Percentiles rank a stretch among this genome's conserved stretches.
Evolutionary conservation across 2,329 filamentous ascomycete species (phyloP).

Genomic region (Hymenoscyphus linearis): DNA sequence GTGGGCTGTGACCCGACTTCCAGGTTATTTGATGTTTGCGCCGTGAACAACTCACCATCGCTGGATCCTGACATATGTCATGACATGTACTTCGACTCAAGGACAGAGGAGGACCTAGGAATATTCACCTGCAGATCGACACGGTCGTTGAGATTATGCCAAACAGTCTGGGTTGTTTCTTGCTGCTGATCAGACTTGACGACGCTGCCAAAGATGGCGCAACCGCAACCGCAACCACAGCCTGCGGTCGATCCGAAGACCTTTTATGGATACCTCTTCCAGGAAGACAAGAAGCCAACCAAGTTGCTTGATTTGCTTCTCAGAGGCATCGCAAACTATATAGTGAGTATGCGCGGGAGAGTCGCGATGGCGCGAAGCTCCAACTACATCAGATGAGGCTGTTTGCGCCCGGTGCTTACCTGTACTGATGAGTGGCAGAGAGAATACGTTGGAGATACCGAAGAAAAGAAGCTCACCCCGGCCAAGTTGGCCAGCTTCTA

Average conservation of each 20-base stretch:
- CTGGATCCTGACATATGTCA: neutral
- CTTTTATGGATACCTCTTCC: conserved; percentile 63
- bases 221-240: conserved; percentile 15
- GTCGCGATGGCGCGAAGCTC: neutral
- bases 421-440: conserved; percentile 39
- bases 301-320: conserved; percentile 63
- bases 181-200: conserved; percentile 2
- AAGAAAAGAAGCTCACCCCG: conserved; percentile 51
- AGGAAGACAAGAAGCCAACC: conserved; percentile 61
- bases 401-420: neutral
- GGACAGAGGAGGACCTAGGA: neutral
- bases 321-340: conserved; percentile 61
- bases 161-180: conserved; percentile 1
- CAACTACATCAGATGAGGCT: neutral
- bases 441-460: conserved; percentile 52
- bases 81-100: neutral
- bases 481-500: conserved; percentile 74
- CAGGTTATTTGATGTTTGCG: neutral
- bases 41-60: conserved; percentile 9
- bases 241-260: conserved; percentile 23
- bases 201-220: conserved; percentile 9
- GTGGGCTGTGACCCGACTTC: neutral
- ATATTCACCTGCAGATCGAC: neutral
- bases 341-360: conserved; percentile 49
- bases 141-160: conserved; percentile 13